phyloP scores from a whole-genome alignment of 2,329 filamentous ascomycete species.

The Penicillium sp. region DNA sequence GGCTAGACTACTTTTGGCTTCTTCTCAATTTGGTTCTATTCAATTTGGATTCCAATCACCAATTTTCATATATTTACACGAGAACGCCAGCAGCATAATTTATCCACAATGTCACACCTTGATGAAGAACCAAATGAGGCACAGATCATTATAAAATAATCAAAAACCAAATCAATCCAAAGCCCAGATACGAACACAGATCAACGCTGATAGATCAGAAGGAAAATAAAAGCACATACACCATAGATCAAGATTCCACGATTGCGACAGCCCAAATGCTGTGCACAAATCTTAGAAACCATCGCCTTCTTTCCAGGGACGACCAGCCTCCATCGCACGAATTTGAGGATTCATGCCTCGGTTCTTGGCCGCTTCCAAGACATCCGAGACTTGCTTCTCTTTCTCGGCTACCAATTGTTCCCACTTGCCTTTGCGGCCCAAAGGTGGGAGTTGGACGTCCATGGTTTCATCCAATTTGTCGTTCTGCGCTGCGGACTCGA shows the following conservation, averaged over 20 bases:
- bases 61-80: too few species aligned
- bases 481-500: conserved; percentile 2
- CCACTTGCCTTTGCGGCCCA: conserved; percentile 27
- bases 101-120: background rate
- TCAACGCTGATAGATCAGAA: background rate
- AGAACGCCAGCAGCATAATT: too few species aligned
- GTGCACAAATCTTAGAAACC: conserved; percentile 42
- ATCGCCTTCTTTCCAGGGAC: conserved; percentile 52
- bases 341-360: conserved; percentile 49
- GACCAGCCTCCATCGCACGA: conserved; percentile 49
- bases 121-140: background rate
- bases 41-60: too few species aligned
- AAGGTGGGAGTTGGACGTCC: conserved; percentile 7
- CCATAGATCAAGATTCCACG: conserved; percentile 1
- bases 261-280: background rate
- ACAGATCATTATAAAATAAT: background rate
- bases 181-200: background rate
- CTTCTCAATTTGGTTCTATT: too few species aligned
- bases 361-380: conserved; percentile 44
- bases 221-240: conserved; percentile 2
- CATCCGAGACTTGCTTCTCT: conserved; percentile 38
- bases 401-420: conserved; percentile 42
- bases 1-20: too few species aligned
- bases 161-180: background rate
- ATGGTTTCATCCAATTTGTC: conserved; percentile 9